A percentile compares a stretch with the other conserved stretches of the same genome.
Conservation (phyloP, 768 basidiomycete species). For the Russula sp. region DNA sequence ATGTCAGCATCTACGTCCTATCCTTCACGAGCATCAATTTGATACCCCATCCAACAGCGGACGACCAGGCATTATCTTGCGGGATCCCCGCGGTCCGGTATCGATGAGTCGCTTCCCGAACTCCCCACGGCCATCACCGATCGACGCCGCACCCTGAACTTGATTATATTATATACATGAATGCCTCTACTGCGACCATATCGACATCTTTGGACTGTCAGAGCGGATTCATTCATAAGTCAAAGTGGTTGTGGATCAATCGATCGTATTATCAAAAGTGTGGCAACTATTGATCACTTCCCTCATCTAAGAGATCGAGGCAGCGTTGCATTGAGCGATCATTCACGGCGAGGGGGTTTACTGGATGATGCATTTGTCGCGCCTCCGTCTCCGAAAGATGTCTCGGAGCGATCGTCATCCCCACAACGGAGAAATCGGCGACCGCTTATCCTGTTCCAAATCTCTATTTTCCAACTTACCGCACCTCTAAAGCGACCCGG, state of each 20-base stretch:
- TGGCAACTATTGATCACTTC: conserved; percentile 74
- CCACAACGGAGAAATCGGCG: conserved; percentile 11
- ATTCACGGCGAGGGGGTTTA: conserved; percentile 82
- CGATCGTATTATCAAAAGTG: conserved; percentile 52
- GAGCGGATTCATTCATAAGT: conserved; percentile 61
- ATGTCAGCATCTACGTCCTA: conserved; percentile 86
- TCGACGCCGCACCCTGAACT: conserved; percentile 66
- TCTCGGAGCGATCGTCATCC: conserved; percentile 49
- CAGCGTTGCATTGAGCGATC: conserved; percentile 85
- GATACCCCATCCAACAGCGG: conserved; percentile 61
- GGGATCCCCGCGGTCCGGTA: conserved; percentile 69
- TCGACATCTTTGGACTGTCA: conserved; percentile 87
- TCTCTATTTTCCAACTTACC: conserved; percentile 2
- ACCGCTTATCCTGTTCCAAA: neutral
- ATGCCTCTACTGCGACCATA: conserved; percentile 89
- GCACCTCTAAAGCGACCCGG: conserved; percentile 13
- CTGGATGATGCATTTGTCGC: conserved; percentile 76
- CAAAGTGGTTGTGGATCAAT: conserved; percentile 87
- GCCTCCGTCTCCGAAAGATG: conserved; percentile 61
- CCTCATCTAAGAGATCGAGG: conserved; percentile 62
- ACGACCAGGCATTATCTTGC: conserved; percentile 84
- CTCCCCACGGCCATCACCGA: conserved; percentile 82
- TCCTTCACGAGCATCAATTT: conserved; percentile 82
- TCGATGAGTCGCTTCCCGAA: conserved; percentile 84
- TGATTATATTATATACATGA: conserved; percentile 72